phyloP scores from a whole-genome alignment of 306 rosid genomes.

The Sphenostylis stenocarpa region DNA sequence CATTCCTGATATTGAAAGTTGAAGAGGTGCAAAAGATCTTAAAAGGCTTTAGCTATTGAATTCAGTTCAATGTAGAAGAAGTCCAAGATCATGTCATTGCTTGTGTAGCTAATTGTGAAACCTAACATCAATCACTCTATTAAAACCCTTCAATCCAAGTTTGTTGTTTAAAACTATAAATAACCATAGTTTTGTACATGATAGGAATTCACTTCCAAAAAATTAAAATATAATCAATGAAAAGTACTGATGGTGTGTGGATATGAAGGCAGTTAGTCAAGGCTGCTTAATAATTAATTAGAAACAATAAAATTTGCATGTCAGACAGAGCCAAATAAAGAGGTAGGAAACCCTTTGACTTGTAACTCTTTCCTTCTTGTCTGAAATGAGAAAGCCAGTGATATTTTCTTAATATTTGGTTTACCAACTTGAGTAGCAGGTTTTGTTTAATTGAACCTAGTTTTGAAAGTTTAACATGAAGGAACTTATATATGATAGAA shows the following conservation, averaged over 20 bases:
- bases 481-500: background rate
- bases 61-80: background rate
- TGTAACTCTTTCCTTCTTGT: background rate
- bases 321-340: background rate
- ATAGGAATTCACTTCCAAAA: background rate
- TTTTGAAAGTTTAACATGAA: background rate
- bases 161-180: constrained; percentile 1
- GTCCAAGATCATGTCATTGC: background rate
- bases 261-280: constrained; percentile 1
- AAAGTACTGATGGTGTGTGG: background rate
- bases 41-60: constrained; percentile 12
- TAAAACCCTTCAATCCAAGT: constrained; percentile 11
- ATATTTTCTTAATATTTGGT: background rate
- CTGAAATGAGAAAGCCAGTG: background rate
- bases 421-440: background rate
- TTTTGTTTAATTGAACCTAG: background rate
- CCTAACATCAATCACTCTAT: background rate
- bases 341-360: background rate
- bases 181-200: background rate
- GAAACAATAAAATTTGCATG: background rate
- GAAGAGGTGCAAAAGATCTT: constrained; percentile 6
- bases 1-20: constrained; percentile 15
- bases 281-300: background rate
- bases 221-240: background rate
- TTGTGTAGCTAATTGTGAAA: constrained; percentile 23